These are phyloP conservation scores for Linnemannia schmuckeri DNA, from an alignment of 192 early-diverging fungal genomes.

Conservation along the genomic window DNA sequence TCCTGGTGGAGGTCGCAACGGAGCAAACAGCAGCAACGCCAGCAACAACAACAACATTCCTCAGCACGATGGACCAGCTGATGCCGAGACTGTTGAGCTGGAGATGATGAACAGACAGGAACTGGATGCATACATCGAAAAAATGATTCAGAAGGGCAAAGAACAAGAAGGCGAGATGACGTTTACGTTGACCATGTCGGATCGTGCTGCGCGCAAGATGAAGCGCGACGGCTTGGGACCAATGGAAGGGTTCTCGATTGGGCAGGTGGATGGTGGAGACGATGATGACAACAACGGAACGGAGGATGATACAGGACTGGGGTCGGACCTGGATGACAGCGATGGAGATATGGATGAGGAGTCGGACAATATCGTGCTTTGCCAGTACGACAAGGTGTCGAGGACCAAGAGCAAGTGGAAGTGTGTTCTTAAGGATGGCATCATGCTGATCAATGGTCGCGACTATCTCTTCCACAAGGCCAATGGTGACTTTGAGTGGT, in stretches of 20 bases:
- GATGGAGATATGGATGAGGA: constrained; percentile 55
- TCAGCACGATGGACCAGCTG: constrained; percentile 70
- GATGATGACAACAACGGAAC: constrained; percentile 8
- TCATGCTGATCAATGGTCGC: constrained; percentile 93
- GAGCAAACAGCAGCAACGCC: constrained; percentile 66
- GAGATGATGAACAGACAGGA: constrained; percentile 73
- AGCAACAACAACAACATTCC: constrained; percentile 73
- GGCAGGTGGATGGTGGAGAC: constrained; percentile 37
- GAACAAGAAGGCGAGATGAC: constrained; percentile 40
- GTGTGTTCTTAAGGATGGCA: constrained; percentile 96
- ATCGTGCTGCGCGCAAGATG: constrained; percentile 44
- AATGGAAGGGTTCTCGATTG: constrained; percentile 34
- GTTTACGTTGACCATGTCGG: constrained; percentile 49
- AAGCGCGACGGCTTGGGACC: constrained; percentile 32
- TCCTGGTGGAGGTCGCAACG: constrained; percentile 45
- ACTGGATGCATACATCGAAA: constrained; percentile 42
- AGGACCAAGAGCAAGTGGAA: constrained; percentile 99
- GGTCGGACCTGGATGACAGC: constrained; percentile 55
- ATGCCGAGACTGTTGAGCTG: constrained; percentile 71
- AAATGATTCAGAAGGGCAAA: constrained; percentile 22
- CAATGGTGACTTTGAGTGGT: constrained; percentile 98
- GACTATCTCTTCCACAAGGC: constrained; percentile 97
- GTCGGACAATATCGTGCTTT: constrained; percentile 48
- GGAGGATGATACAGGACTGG: constrained; percentile 38
- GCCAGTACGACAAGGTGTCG: constrained; percentile 70